phyloP scores from a whole-genome alignment of 2,329 filamentous ascomycete genomes.

The Trichoderma sp. region DNA sequence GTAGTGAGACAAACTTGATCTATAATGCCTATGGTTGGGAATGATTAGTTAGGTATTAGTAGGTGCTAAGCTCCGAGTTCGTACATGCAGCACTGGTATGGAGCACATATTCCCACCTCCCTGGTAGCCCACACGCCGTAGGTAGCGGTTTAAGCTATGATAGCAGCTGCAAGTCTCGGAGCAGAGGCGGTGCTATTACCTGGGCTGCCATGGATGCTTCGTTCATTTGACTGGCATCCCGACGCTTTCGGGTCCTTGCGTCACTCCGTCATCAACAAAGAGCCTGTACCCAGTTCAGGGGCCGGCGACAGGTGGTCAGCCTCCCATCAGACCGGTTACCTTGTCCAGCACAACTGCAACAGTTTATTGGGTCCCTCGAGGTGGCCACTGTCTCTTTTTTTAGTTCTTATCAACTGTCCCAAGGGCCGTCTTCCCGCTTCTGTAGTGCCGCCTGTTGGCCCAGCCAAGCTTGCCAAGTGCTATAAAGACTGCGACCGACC shows the following conservation, averaged over 20 bases:
- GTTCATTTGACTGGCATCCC: not conserved
- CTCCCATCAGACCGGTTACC: not conserved
- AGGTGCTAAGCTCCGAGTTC: too few relatives aligned
- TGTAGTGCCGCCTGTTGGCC: not conserved
- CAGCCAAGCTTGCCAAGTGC: not conserved
- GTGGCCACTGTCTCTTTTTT: conserved; percentile 6
- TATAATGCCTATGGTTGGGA: not conserved
- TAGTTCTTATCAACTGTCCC: conserved; percentile 8
- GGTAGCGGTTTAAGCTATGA: not conserved
- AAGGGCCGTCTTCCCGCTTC: not conserved
- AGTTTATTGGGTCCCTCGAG: not conserved
- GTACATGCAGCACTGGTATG: too few relatives aligned
- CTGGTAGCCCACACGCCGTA: not conserved
- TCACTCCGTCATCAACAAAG: conserved; percentile 15
- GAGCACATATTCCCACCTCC: not conserved
- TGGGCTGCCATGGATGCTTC: not conserved
- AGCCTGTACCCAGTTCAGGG: conserved; percentile 12
- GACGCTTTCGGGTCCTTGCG: conserved; percentile 16
- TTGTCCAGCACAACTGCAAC: not conserved
- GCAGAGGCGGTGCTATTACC: not conserved
- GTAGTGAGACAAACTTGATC: not conserved
- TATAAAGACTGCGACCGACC: not conserved
- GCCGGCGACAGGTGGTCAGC: conserved; percentile 5
- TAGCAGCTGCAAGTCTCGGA: not conserved
- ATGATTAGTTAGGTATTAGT: too few relatives aligned